Evolutionary conservation across 2,329 filamentous ascomycete species (phyloP), one percentile per base, ranked within the genome.

Genomic region (Dryadomyces sulphureus): DNA sequence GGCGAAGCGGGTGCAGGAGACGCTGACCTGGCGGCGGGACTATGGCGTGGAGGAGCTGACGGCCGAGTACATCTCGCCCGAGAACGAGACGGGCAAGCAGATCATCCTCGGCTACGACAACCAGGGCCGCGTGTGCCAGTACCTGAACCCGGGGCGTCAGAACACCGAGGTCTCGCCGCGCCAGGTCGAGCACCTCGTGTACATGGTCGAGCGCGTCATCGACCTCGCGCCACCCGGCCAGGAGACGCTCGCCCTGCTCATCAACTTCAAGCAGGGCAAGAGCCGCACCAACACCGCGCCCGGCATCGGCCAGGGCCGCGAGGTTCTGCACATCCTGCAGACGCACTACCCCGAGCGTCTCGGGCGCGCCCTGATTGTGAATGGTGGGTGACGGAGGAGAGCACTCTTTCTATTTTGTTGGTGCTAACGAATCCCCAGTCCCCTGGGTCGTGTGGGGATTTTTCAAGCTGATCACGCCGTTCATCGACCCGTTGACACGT

Each of bases 41-140:
- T 98, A 94, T 58, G 88, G 87, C 41, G 71, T 93, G 48, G 77
- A 84, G 50, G 79, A 75, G 45, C 75, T 88, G 57, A 89, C 86
- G 0, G 71, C 83, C 9, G 89, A 95, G 8, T 84, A 94, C 65
- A 90, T 96, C 57, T 87, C 84, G 1, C 79, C 84, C 12, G 92
- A 98, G 69, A 94, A 95, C 62, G 88, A 90, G 67, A 96, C 90
- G 9, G 92, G 92, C 54, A 98, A 98, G 70, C 90, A 96, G 63
- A 73, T 94, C 48, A 72, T 94, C 48, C 64, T 92, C 19, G 92
- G 92, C 38, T 98, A 79, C 63, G 92, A 98, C 66, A 84, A 81
- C 49, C 69, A 86, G 50, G 83, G 75, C 43, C 73, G 90, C n/a
- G 87, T 89, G 2, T 95, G 89, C 62, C 77, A 92, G 57, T 95